These are phyloP conservation scores for Thermothielavioides terrestris DNA, from an alignment of 495 filamentous ascomycete species.

Conservation along the genomic window DNA sequence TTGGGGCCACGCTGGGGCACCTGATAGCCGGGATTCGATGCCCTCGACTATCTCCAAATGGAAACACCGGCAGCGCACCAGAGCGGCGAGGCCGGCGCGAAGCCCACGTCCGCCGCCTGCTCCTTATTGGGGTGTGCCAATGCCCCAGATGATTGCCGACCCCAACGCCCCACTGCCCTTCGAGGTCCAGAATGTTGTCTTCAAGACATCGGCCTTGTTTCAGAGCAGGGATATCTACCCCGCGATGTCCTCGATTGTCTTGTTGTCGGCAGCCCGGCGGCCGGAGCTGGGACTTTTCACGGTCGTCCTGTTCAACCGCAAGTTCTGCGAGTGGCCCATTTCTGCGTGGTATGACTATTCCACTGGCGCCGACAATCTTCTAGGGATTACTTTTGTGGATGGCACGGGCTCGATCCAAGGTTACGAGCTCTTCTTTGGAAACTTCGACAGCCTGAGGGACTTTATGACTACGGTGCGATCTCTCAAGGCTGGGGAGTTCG, in stretches of 20 bases:
- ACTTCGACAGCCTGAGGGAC: background rate
- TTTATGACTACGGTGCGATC: background rate
- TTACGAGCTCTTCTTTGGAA: background rate
- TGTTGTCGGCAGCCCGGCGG: background rate
- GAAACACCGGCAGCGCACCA: background rate
- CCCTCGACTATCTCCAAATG: background rate
- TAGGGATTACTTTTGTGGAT: background rate
- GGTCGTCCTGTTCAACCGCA: background rate
- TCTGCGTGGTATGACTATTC: slow-evolving; percentile 2
- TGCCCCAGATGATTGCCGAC: background rate
- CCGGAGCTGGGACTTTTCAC: slow-evolving; percentile 3
- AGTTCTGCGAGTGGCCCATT: slow-evolving; percentile 5
- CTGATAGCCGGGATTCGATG: background rate
- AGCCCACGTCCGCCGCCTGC: background rate
- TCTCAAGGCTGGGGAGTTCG: background rate
- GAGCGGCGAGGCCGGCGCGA: background rate
- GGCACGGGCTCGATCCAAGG: background rate
- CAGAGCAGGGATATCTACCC: background rate
- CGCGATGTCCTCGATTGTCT: background rate
- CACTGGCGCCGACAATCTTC: background rate
- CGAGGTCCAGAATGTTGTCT: background rate
- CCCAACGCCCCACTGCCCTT: background rate
- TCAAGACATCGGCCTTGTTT: background rate
- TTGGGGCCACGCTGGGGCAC: background rate
- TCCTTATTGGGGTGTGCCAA: background rate